These are phyloP conservation scores for Starmerella vaccinii DNA, from an alignment of 805 yeast genomes.

Conservation along the genomic window DNA sequence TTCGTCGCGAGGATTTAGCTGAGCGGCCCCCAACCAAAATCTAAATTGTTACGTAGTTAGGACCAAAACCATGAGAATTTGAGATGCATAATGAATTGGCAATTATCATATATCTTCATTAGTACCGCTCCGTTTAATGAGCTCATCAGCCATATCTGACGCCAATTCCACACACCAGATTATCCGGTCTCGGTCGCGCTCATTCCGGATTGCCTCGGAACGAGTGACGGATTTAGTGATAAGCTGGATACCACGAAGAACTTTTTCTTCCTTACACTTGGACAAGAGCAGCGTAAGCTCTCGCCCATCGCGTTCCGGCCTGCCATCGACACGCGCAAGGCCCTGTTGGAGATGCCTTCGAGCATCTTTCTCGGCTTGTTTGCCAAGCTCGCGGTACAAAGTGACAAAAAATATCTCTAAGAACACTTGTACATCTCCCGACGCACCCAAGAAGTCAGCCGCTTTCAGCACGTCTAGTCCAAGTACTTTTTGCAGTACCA, in stretches of 20 bases:
- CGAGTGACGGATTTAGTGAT: slow-evolving; percentile 40
- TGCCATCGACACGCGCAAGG: neutral
- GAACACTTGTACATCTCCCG: slow-evolving; percentile 53
- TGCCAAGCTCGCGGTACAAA: slow-evolving; percentile 50
- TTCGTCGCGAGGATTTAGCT: slow-evolving; percentile 40
- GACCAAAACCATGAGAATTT: no score
- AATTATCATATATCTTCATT: neutral
- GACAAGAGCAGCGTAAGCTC: slow-evolving; percentile 40
- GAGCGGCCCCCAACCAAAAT: neutral
- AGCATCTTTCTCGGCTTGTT: slow-evolving; percentile 29
- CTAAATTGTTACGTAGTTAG: neutral
- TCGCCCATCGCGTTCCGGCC: slow-evolving; percentile 38
- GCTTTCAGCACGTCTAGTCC: slow-evolving; percentile 64
- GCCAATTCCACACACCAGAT: slow-evolving; percentile 45
- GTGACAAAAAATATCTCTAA: slow-evolving; percentile 64
- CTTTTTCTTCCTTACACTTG: slow-evolving; percentile 48
- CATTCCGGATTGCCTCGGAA: slow-evolving; percentile 41
- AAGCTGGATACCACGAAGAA: slow-evolving; percentile 56
- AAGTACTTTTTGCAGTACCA: slow-evolving; percentile 64
- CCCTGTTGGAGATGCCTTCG: slow-evolving; percentile 3
- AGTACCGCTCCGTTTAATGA: slow-evolving; percentile 9
- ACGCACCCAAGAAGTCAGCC: slow-evolving; percentile 60
- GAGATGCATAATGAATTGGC: no score
- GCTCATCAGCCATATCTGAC: slow-evolving; percentile 17
- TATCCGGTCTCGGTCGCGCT: slow-evolving; percentile 46